Evolutionary conservation across 257 asterid genomes (phyloP).

Genomic region (Petunia axillaris): DNA sequence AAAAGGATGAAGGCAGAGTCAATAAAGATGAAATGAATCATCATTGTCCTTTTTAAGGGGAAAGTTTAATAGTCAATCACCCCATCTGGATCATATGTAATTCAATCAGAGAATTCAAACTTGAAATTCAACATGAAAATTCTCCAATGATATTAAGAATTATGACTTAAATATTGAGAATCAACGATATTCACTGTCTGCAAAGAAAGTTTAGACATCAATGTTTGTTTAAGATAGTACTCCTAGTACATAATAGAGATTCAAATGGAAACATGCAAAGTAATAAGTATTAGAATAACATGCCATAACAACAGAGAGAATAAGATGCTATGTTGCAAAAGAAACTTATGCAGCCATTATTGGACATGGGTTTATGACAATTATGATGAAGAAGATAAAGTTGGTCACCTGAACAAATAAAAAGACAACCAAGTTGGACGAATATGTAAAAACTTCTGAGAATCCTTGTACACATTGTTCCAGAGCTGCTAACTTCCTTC

Average conservation of each 20-base stretch:
- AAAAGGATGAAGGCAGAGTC: background rate
- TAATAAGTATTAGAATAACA: background rate
- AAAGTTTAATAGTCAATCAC: constrained; percentile 5
- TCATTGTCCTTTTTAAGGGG: background rate
- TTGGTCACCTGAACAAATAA: constrained; percentile 53
- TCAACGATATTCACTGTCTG: too few relatives aligned
- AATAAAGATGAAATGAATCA: background rate
- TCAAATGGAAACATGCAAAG: background rate
- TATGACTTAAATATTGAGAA: background rate
- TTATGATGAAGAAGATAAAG: background rate
- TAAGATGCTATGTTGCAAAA: background rate
- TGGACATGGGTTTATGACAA: background rate
- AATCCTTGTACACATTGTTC: constrained; percentile 47
- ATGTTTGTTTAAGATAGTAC: background rate
- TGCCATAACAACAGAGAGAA: background rate
- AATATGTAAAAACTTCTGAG: constrained; percentile 33
- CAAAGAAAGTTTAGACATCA: background rate
- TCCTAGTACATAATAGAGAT: background rate
- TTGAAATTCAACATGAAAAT: background rate
- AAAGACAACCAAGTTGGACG: constrained; percentile 49
- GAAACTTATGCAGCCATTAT: background rate
- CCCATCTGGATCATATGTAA: background rate
- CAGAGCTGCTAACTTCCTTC: constrained; percentile 27
- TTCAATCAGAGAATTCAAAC: constrained; percentile 11
- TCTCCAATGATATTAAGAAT: background rate